Base-by-base conservation (phyloP, 2,329 filamentous ascomycete species). In the Alternaria burnsii region DNA sequence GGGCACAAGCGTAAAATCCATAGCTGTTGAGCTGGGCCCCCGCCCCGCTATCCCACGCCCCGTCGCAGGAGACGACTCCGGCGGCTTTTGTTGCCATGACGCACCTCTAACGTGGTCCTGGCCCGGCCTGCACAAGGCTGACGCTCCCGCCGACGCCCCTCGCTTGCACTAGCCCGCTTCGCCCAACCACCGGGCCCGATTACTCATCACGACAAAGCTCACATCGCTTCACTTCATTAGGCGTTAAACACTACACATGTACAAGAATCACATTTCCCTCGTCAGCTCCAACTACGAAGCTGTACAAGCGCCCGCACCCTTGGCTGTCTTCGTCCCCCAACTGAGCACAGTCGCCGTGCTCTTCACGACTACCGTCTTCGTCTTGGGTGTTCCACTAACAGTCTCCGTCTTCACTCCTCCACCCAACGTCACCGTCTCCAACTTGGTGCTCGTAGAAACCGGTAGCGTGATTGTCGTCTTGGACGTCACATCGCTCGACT, bases 391-490 rank as follows among this genome's bases (percentile, higher is more conserved):
- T 9, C 58, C 63, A 38, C 58, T 68, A 12, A 70, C 53, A 16
- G 66, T 68, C 6, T 30, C 52, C 22, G 62, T 69, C 10, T 18
- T 38, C 5, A 65, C 58, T 10, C 60, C 59, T 10, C 52, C 61
- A 38, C 63, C 66, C 40, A 47, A 22, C 1, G 62, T 63, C n/a
- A 61, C 58, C 1, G 64, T 68, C 55, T 62, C 58, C 5, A 36
- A 56, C n/a, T 61, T 48, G 1, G 66, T 69, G 9, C 22, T 60
- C 28, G 56, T 67, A 43, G 52, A 60, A 20, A 59, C 66, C 8
- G 68, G 66, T n/a, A 74, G 55, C 8, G 69, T 75, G 3, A 58
- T 70, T 34, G 46, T 65, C 10, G 67, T 56, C 3, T 60, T 73
- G 3, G 63, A 69, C 2, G 65, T 70, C 30, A 48, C 46, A 6